Conservation (phyloP, 1,284 basidiomycete genomes). For the Ceratobasidium sp. region DNA sequence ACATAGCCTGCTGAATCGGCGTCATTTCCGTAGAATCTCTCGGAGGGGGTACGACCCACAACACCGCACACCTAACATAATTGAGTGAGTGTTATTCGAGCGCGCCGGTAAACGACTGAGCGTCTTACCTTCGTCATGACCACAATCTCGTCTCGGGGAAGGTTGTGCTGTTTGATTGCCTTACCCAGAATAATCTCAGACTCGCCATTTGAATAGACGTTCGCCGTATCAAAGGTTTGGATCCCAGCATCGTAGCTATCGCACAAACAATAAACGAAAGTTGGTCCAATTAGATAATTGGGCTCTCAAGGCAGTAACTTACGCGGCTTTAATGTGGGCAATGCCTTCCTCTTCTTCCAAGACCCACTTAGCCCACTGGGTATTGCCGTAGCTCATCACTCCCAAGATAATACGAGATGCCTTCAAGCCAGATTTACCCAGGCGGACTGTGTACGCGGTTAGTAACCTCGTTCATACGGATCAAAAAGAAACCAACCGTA, state of each 20-base stretch:
- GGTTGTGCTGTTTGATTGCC: slow-evolving; percentile 47
- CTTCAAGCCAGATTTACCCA: slow-evolving; percentile 43
- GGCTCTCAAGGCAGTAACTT: slow-evolving; percentile 36
- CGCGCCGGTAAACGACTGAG: not conserved
- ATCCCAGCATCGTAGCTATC: slow-evolving; percentile 45
- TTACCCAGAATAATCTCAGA: slow-evolving; percentile 46
- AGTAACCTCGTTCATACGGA: not conserved
- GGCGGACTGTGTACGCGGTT: slow-evolving; percentile 21
- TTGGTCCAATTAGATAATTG: not conserved
- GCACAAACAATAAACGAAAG: not conserved
- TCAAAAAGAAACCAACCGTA: not conserved
- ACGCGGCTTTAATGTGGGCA: slow-evolving; percentile 54
- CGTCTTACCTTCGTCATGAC: slow-evolving; percentile 46
- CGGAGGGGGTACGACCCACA: slow-evolving; percentile 1
- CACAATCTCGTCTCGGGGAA: slow-evolving; percentile 47
- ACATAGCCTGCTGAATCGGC: slow-evolving; percentile 49
- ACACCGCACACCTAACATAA: not conserved
- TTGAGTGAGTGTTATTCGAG: not conserved
- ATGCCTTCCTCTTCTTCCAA: slow-evolving; percentile 52
- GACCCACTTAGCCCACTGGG: slow-evolving; percentile 50
- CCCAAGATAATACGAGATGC: slow-evolving; percentile 38
- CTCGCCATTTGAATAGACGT: slow-evolving; percentile 41
- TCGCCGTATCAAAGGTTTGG: slow-evolving; percentile 45
- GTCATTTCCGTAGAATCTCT: not conserved
- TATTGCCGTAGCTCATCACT: slow-evolving; percentile 32